Conservation (phyloP, 257 asterid genomes). For the Leptodermis oblonga region DNA sequence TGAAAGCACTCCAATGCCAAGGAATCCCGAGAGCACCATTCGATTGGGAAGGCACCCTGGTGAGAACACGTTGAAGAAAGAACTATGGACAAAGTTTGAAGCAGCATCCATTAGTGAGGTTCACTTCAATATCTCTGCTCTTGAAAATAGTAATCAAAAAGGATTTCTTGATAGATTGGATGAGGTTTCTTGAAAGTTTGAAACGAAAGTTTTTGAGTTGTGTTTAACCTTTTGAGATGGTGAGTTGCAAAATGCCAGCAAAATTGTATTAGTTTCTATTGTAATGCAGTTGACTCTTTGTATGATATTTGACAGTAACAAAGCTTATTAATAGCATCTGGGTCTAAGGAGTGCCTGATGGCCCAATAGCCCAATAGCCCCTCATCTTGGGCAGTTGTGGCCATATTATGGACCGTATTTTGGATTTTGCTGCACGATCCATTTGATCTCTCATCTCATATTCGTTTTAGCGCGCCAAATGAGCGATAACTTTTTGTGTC, state of each 20-base stretch:
- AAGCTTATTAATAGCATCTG: no score
- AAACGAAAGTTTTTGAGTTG: slow-evolving; percentile 24
- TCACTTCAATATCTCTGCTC: slow-evolving; percentile 24
- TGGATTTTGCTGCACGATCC: no score
- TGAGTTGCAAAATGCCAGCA: background rate
- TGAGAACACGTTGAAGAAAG: slow-evolving; percentile 95
- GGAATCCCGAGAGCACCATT: slow-evolving; percentile 45
- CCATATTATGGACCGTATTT: no score
- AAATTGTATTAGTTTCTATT: background rate
- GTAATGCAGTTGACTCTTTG: background rate
- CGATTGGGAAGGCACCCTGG: slow-evolving; percentile 68
- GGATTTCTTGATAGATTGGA: slow-evolving; percentile 80
- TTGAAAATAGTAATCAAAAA: slow-evolving; percentile 29
- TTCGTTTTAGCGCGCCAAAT: no score
- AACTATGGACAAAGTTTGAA: slow-evolving; percentile 81
- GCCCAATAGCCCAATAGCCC: no score
- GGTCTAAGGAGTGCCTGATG: no score
- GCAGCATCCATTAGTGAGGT: slow-evolving; percentile 59
- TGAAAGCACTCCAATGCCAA: slow-evolving; percentile 64
- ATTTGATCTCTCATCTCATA: no score
- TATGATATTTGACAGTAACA: background rate
- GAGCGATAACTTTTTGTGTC: no score
- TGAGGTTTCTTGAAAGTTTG: slow-evolving; percentile 51
- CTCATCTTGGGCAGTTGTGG: no score
- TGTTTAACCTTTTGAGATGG: background rate